Base-by-base conservation (phyloP, 768 basidiomycete genomes). In the Royoungia palumana region DNA sequence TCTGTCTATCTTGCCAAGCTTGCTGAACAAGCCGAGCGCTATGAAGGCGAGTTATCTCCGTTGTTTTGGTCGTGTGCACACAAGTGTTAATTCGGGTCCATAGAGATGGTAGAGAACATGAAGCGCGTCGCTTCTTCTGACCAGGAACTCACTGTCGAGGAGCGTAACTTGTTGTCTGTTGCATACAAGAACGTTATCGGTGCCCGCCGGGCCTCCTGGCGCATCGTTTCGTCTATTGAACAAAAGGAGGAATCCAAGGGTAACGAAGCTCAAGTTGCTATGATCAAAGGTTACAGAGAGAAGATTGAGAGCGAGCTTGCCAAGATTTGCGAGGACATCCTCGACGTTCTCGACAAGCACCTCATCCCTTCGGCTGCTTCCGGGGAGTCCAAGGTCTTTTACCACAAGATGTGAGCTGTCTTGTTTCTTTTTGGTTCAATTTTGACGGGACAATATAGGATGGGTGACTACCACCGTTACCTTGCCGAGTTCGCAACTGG, bases 1-100 rank as follows among this genome's bases (percentile, higher is more conserved):
- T 92, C 88, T 64, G 94, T 98, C 75, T 98, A 97, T 82, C 94
- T 96, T 75, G 94, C 95, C 78, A 98, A 98, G 90, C 93, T 97
- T 79, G 92, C 93, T 70, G 94, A 97, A 80, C 94, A 97, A 79
- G 95, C 95, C 64, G 94, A 98, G 82, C 94, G 95, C 43, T 98
- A 97, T 71, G 94, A 97, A 79, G 94, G 94, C 87, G 37, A 42
- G 76, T 67, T 27, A 3, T 41, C 22, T 12, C 41, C 3, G 22
- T 44, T 30, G 14, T 36, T 44, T 43, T 34, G 28, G 48, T 53
- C 46, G 49, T 52, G 55, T 51, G 36, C 55, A 7, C 6, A 49
- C 40, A 59, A 28, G 43, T 45, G 52, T 28, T 44, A 5, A 59
- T 55, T 43, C 22, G 42, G 36, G 41, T 25, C 50, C 50, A 22